Evolutionary conservation across 169 alveolate species (phyloP).

Genomic region (Neospora caninum): DNA sequence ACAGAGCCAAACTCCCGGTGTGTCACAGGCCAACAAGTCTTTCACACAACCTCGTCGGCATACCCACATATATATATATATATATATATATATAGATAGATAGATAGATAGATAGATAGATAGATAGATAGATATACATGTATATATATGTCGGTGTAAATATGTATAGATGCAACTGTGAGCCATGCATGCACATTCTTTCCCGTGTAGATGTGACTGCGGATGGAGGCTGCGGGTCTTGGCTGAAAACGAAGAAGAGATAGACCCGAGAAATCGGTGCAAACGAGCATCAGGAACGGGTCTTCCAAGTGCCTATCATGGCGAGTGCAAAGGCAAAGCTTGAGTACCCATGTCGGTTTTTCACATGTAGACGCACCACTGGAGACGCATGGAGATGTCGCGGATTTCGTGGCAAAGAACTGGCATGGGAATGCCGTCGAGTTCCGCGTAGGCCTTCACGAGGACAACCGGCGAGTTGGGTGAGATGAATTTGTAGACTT

Average conservation of each 20-base stretch:
- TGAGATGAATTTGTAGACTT: slow-evolving; percentile 48
- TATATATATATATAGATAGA: neutral
- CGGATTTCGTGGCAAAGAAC: slow-evolving; percentile 65
- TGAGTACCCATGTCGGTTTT: no score
- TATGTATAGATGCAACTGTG: no score
- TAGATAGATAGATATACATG: neutral
- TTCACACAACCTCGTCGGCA: neutral
- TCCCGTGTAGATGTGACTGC: no score
- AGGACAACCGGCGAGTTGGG: slow-evolving; percentile 58
- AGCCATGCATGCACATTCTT: no score
- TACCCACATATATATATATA: neutral
- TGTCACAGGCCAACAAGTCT: neutral
- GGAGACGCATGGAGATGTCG: slow-evolving; percentile 43
- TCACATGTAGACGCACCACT: slow-evolving; percentile 59
- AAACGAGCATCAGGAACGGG: no score
- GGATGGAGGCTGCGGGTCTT: no score
- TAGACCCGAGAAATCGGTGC: no score
- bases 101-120: neutral
- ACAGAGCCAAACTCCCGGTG: neutral
- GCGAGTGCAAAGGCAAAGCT: no score
- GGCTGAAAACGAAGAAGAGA: no score
- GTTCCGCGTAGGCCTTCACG: slow-evolving; percentile 65
- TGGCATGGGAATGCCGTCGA: slow-evolving; percentile 46
- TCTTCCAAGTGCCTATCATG: no score
- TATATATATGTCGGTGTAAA: neutral